Evolutionary conservation across 495 filamentous ascomycete species (phyloP), one percentile per base, ranked within the genome.

Genomic region (Letharia columbiana): DNA sequence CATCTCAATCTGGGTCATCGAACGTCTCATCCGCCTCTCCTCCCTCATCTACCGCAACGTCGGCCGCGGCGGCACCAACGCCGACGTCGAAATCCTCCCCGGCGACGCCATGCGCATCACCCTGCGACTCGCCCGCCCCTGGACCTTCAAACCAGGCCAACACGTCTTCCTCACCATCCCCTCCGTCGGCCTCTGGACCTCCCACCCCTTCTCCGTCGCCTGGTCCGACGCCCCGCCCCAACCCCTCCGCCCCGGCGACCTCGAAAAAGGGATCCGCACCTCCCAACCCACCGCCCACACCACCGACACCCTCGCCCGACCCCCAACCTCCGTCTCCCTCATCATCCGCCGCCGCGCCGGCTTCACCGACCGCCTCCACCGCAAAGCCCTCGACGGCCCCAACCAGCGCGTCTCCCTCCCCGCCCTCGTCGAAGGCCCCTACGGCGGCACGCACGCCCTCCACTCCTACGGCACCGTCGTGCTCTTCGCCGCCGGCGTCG

Each of bases 141-240:
- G 92, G 80, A 79, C 80, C 58, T 87, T 94, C 78, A 77, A 82
- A 57, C 93, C 94, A 2, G 94, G 94, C 62, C 89, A 90, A 67
- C 92, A 98, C 77, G 84, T 82, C 67, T 98, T 96, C 73, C 79
- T 98, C 49, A 93, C 92, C 72, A 89, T 96, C 67, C 84, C 85
- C 39, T 76, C 85, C 15, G 70, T 96, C 67, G 89, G 84, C 52
- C 82, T 83, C 68, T 95, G 89, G 89, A 91, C 91, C 68, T 91
- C 85, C 52, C 94, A 98, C 74, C 94, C 94, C 5, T 98, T 98
- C 77, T 94, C 92, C 39, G 82, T 98, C 61, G 92, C 89, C 64
- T 98, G 93, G 92, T 85, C 85, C 71, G 91, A 81, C 42, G 82
- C 81, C 84, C 54, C 96, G 73, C 92, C 93, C 9, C 96, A 96